A percentile compares a stretch with the other conserved stretches of the same genome.
Evolutionary conservation across 1,284 basidiomycete genomes (phyloP).

Genomic region (Ganoderma lingzhi): DNA sequence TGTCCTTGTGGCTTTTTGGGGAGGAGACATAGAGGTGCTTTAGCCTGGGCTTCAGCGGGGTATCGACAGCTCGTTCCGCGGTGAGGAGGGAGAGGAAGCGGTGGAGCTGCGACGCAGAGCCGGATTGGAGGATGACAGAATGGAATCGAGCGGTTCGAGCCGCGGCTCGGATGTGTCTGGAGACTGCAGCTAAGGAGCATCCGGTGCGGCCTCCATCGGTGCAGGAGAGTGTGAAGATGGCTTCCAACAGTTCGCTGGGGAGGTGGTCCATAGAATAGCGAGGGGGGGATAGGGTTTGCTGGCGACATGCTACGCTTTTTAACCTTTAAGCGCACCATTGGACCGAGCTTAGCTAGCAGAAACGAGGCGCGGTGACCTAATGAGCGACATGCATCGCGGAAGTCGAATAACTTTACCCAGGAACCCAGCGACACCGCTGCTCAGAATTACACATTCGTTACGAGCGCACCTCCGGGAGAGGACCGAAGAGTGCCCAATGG

Average conservation of each 20-base stretch:
- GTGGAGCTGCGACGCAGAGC: constrained; percentile 4
- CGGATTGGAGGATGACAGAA: constrained; percentile 5
- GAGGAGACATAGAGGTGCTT: constrained; percentile 10
- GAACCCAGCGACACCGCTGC: not conserved
- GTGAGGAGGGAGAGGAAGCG: not conserved
- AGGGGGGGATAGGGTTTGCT: not conserved
- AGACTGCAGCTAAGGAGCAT: constrained; percentile 8
- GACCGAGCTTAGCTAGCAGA: not conserved
- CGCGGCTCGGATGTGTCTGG: constrained; percentile 2
- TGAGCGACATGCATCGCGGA: not conserved
- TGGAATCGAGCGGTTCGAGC: constrained; percentile 12
- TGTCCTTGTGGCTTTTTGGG: not conserved
- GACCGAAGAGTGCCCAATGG: not conserved
- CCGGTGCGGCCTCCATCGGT: constrained; percentile 19
- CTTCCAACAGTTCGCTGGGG: constrained; percentile 5
- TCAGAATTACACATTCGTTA: not conserved
- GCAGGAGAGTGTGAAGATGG: constrained; percentile 15
- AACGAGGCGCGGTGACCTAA: constrained; percentile 2
- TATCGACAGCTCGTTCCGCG: constrained; percentile 1
- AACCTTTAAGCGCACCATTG: not conserved
- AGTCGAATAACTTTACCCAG: not conserved
- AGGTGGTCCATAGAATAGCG: constrained; percentile 5
- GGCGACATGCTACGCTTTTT: not conserved
- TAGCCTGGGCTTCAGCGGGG: constrained; percentile 2
- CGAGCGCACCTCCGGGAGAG: not conserved